A percentile compares a stretch with the other conserved stretches of the same genome.
These are phyloP conservation scores for Phalaenopsis hybrid DNA, from an alignment of 116 monocot genomes.

Conservation along the genomic window DNA sequence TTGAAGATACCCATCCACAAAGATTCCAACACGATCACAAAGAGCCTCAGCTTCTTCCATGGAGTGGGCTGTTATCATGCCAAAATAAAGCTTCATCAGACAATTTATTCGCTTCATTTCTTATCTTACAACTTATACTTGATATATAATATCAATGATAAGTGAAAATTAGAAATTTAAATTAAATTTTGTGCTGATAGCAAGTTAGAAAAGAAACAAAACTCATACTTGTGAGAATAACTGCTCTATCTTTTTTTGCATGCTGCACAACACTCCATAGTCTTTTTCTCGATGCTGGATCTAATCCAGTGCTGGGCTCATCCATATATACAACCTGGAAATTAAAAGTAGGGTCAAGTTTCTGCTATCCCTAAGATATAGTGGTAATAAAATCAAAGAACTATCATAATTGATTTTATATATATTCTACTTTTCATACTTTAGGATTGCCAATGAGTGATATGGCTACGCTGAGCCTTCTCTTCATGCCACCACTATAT, in stretches of 20 bases:
- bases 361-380: background rate
- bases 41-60: conserved; percentile 52
- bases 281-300: conserved; percentile 55
- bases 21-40: conserved; percentile 46
- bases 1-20: conserved; percentile 36
- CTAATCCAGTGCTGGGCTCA: conserved; percentile 63
- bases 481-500: conserved; percentile 83
- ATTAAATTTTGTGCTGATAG: background rate
- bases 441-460: conserved; percentile 58
- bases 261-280: conserved; percentile 46
- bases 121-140: background rate
- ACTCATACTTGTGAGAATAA: conserved; percentile 55
- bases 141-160: background rate
- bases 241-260: conserved; percentile 37
- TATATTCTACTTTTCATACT: conserved; percentile 12
- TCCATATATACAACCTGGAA: conserved; percentile 65
- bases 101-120: background rate
- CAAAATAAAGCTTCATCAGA: conserved; percentile 4
- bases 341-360: background rate
- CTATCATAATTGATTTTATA: background rate
- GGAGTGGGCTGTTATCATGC: conserved; percentile 34
- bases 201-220: background rate
- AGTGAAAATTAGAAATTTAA: background rate
- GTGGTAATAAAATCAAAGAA: background rate
- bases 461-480: conserved; percentile 72